These are phyloP conservation scores for Verticillium nubilum DNA, from an alignment of 2,329 filamentous ascomycete genomes.

Conservation along the genomic window DNA sequence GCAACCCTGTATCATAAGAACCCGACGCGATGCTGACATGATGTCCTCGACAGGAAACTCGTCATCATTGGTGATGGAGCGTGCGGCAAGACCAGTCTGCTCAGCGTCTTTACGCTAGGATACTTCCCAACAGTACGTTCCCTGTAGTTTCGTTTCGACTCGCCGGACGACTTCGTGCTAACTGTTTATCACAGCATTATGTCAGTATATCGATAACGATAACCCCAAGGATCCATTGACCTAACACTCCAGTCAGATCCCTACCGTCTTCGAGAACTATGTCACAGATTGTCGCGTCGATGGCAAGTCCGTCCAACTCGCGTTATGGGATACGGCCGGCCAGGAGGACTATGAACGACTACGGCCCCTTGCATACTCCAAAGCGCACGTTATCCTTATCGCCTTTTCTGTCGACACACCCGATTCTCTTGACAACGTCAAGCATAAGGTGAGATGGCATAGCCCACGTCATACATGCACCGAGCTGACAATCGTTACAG, in stretches of 20 bases:
- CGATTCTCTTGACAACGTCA: slow-evolving; percentile 95
- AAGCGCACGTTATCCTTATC: slow-evolving; percentile 95
- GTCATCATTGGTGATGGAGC: slow-evolving; percentile 97
- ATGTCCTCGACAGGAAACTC: slow-evolving; percentile 63
- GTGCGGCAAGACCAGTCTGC: slow-evolving; percentile 94
- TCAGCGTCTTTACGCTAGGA: slow-evolving; percentile 95
- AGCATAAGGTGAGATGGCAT: slow-evolving; percentile 69
- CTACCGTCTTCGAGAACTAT: slow-evolving; percentile 98
- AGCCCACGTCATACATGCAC: neutral
- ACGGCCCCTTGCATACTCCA: slow-evolving; percentile 90
- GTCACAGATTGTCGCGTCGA: slow-evolving; percentile 98
- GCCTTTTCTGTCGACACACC: slow-evolving; percentile 93
- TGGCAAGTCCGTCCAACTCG: slow-evolving; percentile 96
- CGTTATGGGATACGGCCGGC: slow-evolving; percentile 98
- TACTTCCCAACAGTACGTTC: slow-evolving; percentile 94
- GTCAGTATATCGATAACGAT: slow-evolving; percentile 32
- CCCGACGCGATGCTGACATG: neutral
- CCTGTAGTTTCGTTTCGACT: neutral
- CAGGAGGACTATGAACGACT: slow-evolving; percentile 98
- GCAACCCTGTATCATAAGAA: neutral
- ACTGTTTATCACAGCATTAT: slow-evolving; percentile 43
- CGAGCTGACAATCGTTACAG: slow-evolving; percentile 31
- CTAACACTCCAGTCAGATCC: slow-evolving; percentile 55
- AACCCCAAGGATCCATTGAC: neutral
- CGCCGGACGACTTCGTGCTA: neutral